Evolutionary conservation across 2,329 filamentous ascomycete species (phyloP), one percentile per base, ranked within the genome.

Genomic region (Aureobasidium sp.): DNA sequence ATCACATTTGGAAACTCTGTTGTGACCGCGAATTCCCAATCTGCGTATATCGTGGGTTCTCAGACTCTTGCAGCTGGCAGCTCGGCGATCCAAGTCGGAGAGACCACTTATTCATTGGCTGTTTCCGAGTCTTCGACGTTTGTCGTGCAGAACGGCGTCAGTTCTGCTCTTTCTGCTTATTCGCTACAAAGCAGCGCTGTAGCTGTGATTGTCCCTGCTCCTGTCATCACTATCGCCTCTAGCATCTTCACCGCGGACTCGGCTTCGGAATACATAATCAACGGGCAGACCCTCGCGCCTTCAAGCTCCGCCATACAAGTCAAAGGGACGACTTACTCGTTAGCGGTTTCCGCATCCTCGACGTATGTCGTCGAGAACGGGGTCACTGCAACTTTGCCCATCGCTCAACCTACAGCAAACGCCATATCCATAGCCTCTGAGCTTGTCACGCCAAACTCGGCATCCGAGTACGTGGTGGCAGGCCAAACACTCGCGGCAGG

Each of bases 311-410:
- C 51, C 2, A 34, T 59, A 6, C 48, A 48, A 6, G 24, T 45
- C 14, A 32, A 24, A 30, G 57, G 56, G 2, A 59, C 55, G 17
- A 59, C 56, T 2, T 53, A 56, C 37, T 56, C 54, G 6, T 44
- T 59, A 4, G 34, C 51, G 25, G 12, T 39, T 29, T 40, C 42
- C 64, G 81, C 10, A n/a, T 35, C 32, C 11, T n/a, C 42, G 3
- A 22, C 14, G 17, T n/a, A n/a, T 16, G n/a, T 47, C 2, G 2
- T 32, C 6, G 27, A 27, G 4, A 19, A 48, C 14, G 44, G 30
- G 1, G 7, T 14, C 0, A 27, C 44, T 17, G 12, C 21, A n/a
- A 24, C 14, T 24, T 12, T 45, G 2, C 11, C 29, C 4, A 1
- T 22, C 4, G 21, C 29, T 22, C n/a, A n/a, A n/a, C n/a, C n/a